Evolutionary conservation across 2,329 filamentous ascomycete genomes (phyloP), one percentile per base, ranked within the genome.

Genomic region (Orbilia oligospora): DNA sequence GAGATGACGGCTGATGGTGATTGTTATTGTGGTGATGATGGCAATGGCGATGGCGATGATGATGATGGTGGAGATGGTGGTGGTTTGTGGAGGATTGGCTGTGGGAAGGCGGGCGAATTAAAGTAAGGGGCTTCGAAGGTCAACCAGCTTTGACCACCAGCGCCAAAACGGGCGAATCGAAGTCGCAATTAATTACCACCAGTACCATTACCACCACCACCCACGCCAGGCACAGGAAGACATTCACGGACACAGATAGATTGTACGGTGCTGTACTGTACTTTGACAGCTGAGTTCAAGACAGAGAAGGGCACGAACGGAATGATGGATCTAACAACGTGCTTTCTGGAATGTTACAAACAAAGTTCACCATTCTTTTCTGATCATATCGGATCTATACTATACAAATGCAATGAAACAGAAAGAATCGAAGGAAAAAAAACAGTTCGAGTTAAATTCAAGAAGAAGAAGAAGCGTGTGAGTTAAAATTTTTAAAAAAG

Each of bases 101-200:
- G 61, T 58, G 38, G 27, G 51, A 55, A 46, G 44, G 71, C 71
- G 55, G 61, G 36, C 67, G 67, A 67, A 69, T 77, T 71, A 77
- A 77, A 77, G 73, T 77, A 77, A 77, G 73, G 73, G 73, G 73
- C 73, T 77, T 70, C n/a, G 3, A 20, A 30, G 46, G 24, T 38
- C 24, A 27, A 14, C 63, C 73, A 71, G 55, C 71, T 66, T 41
- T 53, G 61, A 64, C 73, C 67, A 67, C 61, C 67, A 71, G 67
- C 73, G 67, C 73, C 73, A 71, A 77, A 77, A 65, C 58, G 49
- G 73, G 70, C 70, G 61, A 66, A 66, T 73, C 70, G 61, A 67
- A 63, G 33, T 36, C 33, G 53, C 53, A 58, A 58, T 18, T 41
- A 58, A 22, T 38, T 30, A 58, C 44, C n/a, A 9, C n/a, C 18